Base-by-base conservation (phyloP, 2,329 filamentous ascomycete genomes). In the Cercospora sp. region DNA sequence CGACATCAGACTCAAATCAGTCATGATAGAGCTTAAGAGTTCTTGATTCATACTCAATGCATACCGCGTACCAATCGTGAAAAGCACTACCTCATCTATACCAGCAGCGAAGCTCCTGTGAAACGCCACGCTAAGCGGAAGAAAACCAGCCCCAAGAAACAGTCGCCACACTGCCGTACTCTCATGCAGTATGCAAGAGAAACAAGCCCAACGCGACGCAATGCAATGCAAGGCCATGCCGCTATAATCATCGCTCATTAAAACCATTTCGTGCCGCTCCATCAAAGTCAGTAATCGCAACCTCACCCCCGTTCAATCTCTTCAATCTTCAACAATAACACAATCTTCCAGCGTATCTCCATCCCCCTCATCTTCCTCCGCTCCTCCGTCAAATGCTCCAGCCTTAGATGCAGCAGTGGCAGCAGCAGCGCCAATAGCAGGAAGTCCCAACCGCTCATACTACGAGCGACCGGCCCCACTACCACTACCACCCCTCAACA, bases 401-500 rank as follows among this genome's bases (percentile, higher is more conserved):
- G 23, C 20, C 9, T 12, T 26, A 8, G 48, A 23, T 13, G 48
- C 48, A 53, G 48, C 23, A 13, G 48, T 13, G 13, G 48, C 20
- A 28, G 48, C 48, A 28, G 48, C 48, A 55, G 48, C 48, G 7
- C 48, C 48, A 6, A 28, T 55, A 8, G 23, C 48, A 55, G 48
- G 48, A n/a, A 64, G 23, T 12, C 62, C 51, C 0, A 64, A 9
- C 31, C 61, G 60, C 40, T 60, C 61, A 33, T 48, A 64, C 65
- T 67, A 67, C 55, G 65, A 64, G 40, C 65, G 65, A 16, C 65
- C 65, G 9, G 55, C 28, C 3, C 26, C 53, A 13, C 26, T 18
- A 23, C n/a, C 55, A 59, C n/a, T 59, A 5, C 31, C 28, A 28
- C 60, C 53, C 13, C 61, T 48, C 28, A 67, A n/a, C 20, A 64